Conservation (phyloP, 2,329 filamentous ascomycete species). For the Diaporthe longicolla region DNA sequence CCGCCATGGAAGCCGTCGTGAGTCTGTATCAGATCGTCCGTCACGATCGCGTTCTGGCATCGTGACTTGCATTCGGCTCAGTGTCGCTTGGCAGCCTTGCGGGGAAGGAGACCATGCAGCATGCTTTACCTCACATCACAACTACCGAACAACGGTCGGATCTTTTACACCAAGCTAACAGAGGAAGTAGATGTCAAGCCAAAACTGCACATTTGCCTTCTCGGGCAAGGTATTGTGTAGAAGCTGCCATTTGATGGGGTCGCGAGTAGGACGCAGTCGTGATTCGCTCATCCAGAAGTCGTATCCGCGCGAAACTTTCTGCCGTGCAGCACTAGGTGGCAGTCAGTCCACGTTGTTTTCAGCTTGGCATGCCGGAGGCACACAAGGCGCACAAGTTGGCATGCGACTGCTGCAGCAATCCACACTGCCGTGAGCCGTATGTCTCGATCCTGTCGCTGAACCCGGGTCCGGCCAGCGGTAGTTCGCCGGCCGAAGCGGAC, state of each 20-base stretch:
- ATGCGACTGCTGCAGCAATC: constrained; percentile 18
- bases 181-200: background rate
- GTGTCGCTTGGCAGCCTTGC: constrained; percentile 8
- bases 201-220: constrained; percentile 3
- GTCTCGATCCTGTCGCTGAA: background rate
- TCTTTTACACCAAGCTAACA: constrained; percentile 19
- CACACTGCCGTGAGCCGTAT: constrained; percentile 1
- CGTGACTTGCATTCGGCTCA: constrained; percentile 21
- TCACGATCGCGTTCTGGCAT: constrained; percentile 21
- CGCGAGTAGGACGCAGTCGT: constrained; percentile 30
- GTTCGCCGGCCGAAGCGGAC: constrained; percentile 7
- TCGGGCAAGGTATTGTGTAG: background rate
- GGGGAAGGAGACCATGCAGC: constrained; percentile 11
- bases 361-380: constrained; percentile 2
- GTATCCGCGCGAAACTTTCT: constrained; percentile 1
- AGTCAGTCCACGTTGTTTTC: constrained; percentile 1
- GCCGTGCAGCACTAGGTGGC: background rate
- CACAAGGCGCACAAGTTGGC: background rate
- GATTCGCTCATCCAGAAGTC: constrained; percentile 32
- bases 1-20: constrained; percentile 13
- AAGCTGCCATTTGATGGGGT: constrained; percentile 10
- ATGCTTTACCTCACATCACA: constrained; percentile 4
- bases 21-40: constrained; percentile 28
- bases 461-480: constrained; percentile 22
- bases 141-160: constrained; percentile 9